Percentiles rank a stretch among this genome's conserved stretches.
These are phyloP conservation scores for Amanita thiersii DNA, from an alignment of 768 basidiomycete species.

Conservation along the genomic window DNA sequence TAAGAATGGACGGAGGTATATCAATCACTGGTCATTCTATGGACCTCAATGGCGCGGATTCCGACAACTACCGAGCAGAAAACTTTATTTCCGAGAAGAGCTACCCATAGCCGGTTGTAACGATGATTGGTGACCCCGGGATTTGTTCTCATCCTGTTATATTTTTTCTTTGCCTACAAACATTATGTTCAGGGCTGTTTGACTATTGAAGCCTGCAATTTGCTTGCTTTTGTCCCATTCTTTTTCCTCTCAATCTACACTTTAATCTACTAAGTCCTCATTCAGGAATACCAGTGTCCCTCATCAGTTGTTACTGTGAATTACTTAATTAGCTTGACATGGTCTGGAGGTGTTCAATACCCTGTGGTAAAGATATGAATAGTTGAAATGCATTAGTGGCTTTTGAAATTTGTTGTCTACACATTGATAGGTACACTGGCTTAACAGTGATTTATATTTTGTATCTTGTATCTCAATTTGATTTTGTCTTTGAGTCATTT, in stretches of 20 bases:
- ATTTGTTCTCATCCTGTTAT: neutral
- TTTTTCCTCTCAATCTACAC: constrained; percentile 5
- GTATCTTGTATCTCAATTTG: too few relatives aligned
- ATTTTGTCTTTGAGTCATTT: too few relatives aligned
- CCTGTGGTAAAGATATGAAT: constrained; percentile 4
- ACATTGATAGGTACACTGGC: too few relatives aligned
- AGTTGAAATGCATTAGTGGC: neutral
- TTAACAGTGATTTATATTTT: too few relatives aligned
- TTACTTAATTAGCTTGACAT: constrained; percentile 4
- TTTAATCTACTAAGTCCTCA: constrained; percentile 4
- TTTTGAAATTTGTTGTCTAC: too few relatives aligned
- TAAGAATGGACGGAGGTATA: constrained; percentile 33
- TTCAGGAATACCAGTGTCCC: neutral
- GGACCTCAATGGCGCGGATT: constrained; percentile 31
- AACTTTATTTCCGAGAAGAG: constrained; percentile 40
- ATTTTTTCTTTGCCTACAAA: neutral
- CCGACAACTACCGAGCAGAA: constrained; percentile 30
- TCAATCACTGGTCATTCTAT: constrained; percentile 32
- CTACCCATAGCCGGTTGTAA: constrained; percentile 30
- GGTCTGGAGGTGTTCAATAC: constrained; percentile 6
- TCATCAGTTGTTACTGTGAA: constrained; percentile 2
- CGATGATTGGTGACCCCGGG: neutral
- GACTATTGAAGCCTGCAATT: neutral
- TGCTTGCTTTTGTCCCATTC: neutral
- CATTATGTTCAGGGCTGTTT: neutral